Conservation (phyloP, 371 early-diverging fungal genomes). For the Mortierella sp. region DNA sequence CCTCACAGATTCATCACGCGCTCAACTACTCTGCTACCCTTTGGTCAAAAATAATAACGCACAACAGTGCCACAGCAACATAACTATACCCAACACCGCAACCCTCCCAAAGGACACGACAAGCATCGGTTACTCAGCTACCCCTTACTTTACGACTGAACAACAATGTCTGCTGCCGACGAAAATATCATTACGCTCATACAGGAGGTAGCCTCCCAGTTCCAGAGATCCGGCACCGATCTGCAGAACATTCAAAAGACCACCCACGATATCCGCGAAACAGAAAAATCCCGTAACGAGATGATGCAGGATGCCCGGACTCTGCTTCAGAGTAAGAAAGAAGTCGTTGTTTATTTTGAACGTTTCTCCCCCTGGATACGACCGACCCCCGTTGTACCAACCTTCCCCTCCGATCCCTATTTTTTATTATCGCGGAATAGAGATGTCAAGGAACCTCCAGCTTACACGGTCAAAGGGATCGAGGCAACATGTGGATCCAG, state of each 20-base stretch:
- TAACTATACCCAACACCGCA: not conserved
- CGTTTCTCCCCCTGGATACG: not conserved
- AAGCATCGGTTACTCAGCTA: not conserved
- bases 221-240: constrained; percentile 35
- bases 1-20: not conserved
- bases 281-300: constrained; percentile 34
- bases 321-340: constrained; percentile 30
- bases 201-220: constrained; percentile 36
- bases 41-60: not conserved
- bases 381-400: not conserved
- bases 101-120: not conserved
- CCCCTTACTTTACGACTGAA: not conserved
- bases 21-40: not conserved
- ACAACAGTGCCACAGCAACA: not conserved
- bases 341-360: not conserved
- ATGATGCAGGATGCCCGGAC: constrained; percentile 34
- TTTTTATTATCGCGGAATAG: constrained; percentile 3
- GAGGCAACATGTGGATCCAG: constrained; percentile 34
- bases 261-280: constrained; percentile 35
- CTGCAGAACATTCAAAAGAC: constrained; percentile 32
- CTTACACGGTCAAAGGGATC: constrained; percentile 25
- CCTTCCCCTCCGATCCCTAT: not conserved
- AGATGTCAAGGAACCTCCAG: constrained; percentile 33
- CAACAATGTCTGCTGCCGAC: constrained; percentile 6
- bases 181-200: constrained; percentile 32